Conservation (phyloP, 495 filamentous ascomycete genomes). For the Ramalina peruviana region DNA sequence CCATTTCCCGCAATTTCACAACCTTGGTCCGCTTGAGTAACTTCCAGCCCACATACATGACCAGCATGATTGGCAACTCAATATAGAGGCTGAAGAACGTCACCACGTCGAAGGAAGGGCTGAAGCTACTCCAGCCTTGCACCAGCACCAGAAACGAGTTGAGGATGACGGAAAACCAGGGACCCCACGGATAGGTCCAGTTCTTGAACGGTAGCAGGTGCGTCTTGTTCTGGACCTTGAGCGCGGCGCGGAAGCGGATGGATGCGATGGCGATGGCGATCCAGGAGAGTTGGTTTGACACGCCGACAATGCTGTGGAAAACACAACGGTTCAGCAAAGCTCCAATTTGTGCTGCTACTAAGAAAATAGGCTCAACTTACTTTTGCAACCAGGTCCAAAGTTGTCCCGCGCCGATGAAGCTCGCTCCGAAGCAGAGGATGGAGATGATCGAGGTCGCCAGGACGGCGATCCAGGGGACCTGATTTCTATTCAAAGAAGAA, state of each 20-base stretch:
- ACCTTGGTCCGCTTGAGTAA: slow-evolving; percentile 30
- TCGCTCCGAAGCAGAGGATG: slow-evolving; percentile 45
- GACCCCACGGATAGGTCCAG: slow-evolving; percentile 46
- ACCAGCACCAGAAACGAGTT: slow-evolving; percentile 43
- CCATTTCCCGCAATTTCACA: slow-evolving; percentile 30
- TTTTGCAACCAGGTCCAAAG: slow-evolving; percentile 46
- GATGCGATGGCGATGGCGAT: slow-evolving; percentile 44
- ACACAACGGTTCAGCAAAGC: slow-evolving; percentile 1
- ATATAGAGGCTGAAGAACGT: slow-evolving; percentile 40
- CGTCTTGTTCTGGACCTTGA: slow-evolving; percentile 38
- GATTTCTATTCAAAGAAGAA: slow-evolving; percentile 36
- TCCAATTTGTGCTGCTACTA: background rate
- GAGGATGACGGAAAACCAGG: slow-evolving; percentile 34
- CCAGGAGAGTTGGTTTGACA: slow-evolving; percentile 51
- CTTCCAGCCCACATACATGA: slow-evolving; percentile 40
- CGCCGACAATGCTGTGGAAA: slow-evolving; percentile 36
- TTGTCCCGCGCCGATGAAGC: slow-evolving; percentile 46
- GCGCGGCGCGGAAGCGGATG: slow-evolving; percentile 41
- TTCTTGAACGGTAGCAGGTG: slow-evolving; percentile 48
- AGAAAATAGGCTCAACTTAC: slow-evolving; percentile 12
- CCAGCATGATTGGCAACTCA: slow-evolving; percentile 35
- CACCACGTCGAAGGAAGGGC: slow-evolving; percentile 33
- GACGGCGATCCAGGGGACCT: slow-evolving; percentile 45
- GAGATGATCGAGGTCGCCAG: slow-evolving; percentile 40
- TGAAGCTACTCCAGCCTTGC: slow-evolving; percentile 47